Base-by-base conservation (phyloP, 345 rosid species). In the Boechera divaricarpa region DNA sequence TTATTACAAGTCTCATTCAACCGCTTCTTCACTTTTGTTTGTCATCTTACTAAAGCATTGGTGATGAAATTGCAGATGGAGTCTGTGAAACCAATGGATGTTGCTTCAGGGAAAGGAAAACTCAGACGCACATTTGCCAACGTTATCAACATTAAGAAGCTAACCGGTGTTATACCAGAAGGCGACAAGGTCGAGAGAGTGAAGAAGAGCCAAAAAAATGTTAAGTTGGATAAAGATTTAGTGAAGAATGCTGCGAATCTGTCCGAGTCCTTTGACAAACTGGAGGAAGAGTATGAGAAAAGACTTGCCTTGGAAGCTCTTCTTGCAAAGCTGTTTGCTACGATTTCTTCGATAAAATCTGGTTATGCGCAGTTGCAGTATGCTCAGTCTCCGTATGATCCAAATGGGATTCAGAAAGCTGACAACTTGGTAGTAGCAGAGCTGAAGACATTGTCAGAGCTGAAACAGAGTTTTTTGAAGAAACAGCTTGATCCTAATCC, bases 301-400 rank as follows among this genome's bases (percentile, higher is more conserved):
- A 73, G 74, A 26, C 15, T 82, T 26, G 80, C 89, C 39, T 38
- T 85, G 76, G 94, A 95, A 78, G 98, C 94, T 5, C 85, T 85
- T 81, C 79, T 86, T 16, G 92, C 97, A 0, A 92, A 85, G 77
- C 72, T 89, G 24, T 95, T 91, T 67, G 94, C 99, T n/a, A 78
- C 86, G 41, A 44, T 88, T 73, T 95, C 99, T 6, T 79, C 93
- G 1, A 77, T 87, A 8, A 95, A 95, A 76, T 87, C 99, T 0
- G 82, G 87, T 0, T 95, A 95, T 70, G 92, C 93, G 5, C 93
- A 89, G 79, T 62, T 95, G 62, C 99, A 95, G 79, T 69, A 73
- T 59, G 83, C 92, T 11, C 98, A 95, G 79, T 86, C 96, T 51
- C 99, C 99, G 2, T 95, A 91, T 47, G 91, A 95, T 73, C 85